Base-by-base conservation (phyloP, 2,329 filamentous ascomycete genomes). In the Fusarium sp. region DNA sequence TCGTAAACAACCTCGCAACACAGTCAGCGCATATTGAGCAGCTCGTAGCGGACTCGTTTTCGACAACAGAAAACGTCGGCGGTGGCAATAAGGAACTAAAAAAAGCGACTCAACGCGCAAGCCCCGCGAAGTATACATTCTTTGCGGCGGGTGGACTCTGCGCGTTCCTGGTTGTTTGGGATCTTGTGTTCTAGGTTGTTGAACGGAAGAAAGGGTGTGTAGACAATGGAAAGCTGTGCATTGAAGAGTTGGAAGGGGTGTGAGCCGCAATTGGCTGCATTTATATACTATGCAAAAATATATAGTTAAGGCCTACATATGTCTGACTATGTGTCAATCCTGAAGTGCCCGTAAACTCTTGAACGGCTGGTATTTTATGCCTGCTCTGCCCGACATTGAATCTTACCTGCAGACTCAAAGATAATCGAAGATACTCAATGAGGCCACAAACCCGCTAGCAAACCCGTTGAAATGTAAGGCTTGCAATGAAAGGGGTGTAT, bases 31-130 rank as follows among this genome's bases (percentile, higher is more conserved):
- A 96, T 73, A 97, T 99, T 67, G 92, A 94, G 63, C 92, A 96
- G 77, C 85, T 99, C 21, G 93, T 97, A 31, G 85, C 90, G 42
- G 95, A 99, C 78, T 94, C 93, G 3, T 87, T 90, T 63, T 86
- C 88, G 31, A 98, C 94, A 12, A 89, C 91, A 26, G 92, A 95
- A 77, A 98, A 98, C 76, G 89, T 99, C 50, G 92, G 92, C 16
- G 90, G 90, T 60, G 96, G 95, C 20, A 99, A 99, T 82, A 92
- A 92, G 80, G 91, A 98, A 83, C 84, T 99, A 53, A 96, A 96
- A 82, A 90, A 91, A 76, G 96, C 95, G 28, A 89, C 88, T 2
- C 86, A 92, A 77, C 84, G 90, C 70, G 85, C 88, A 38, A 93
- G 92, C 80, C 86, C 90, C 42, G 93, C 93, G 29, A 89, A 91